Conservation (phyloP, 1,284 basidiomycete genomes). For the Ceratobasidium sp. region DNA sequence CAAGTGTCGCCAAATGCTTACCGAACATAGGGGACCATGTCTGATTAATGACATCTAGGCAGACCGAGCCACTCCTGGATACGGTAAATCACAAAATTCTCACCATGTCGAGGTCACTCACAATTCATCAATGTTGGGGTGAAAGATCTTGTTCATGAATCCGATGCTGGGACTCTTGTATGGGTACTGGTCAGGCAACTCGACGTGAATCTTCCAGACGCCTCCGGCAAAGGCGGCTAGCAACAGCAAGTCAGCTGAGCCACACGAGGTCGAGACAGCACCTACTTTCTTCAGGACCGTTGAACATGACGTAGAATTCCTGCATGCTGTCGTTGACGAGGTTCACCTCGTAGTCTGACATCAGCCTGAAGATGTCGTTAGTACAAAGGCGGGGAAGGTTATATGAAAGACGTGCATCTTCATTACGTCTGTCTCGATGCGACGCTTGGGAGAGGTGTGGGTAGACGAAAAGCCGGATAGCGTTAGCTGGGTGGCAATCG, state of each 20-base stretch:
- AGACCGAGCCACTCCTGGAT: constrained; percentile 90
- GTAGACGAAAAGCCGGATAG: constrained; percentile 49
- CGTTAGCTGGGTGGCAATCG: constrained; percentile 35
- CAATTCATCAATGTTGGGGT: constrained; percentile 98
- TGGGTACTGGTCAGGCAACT: constrained; percentile 98
- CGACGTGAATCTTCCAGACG: constrained; percentile 99
- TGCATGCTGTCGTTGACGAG: constrained; percentile 99
- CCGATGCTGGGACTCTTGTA: constrained; percentile 99
- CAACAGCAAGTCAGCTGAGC: constrained; percentile 39
- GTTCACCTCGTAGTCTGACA: constrained; percentile 97
- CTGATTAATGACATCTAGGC: constrained; percentile 97
- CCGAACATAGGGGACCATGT: constrained; percentile 99
- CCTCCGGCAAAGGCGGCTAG: constrained; percentile 95
- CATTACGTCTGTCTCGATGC: constrained; percentile 99
- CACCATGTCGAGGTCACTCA: constrained; percentile 60
- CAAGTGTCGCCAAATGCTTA: constrained; percentile 57
- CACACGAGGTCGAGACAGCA: constrained; percentile 49
- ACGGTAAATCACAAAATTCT: not conserved
- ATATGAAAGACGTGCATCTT: constrained; percentile 79
- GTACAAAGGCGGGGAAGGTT: not conserved
- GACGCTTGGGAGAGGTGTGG: constrained; percentile 83
- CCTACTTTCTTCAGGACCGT: constrained; percentile 95
- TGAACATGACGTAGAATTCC: constrained; percentile 97
- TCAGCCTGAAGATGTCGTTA: constrained; percentile 70
- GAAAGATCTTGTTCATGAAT: constrained; percentile 99